These are phyloP conservation scores for Austroboletus festivus DNA, from an alignment of 768 basidiomycete genomes.

Conservation along the genomic window DNA sequence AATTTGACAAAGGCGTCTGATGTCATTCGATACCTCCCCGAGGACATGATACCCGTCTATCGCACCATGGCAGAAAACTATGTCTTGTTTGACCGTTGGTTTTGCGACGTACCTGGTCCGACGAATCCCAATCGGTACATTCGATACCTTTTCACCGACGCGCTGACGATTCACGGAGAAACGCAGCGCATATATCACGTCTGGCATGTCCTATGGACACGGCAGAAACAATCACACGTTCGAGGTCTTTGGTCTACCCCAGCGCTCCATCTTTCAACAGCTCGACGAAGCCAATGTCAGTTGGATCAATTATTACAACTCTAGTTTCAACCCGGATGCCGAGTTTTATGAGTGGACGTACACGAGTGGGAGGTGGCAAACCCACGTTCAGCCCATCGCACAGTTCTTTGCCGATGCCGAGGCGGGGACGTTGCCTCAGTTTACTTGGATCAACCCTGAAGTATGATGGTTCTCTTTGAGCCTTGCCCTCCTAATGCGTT, in stretches of 20 bases:
- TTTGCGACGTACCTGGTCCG: slow-evolving; percentile 25
- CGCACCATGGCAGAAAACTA: slow-evolving; percentile 25
- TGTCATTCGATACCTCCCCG: slow-evolving; percentile 19
- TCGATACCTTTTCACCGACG: no score
- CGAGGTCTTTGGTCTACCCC: slow-evolving; percentile 18
- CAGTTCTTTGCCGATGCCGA: slow-evolving; percentile 20
- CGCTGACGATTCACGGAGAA: neutral
- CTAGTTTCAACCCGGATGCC: slow-evolving; percentile 26
- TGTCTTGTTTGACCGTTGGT: slow-evolving; percentile 23
- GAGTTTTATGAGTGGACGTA: slow-evolving; percentile 22
- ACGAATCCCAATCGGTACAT: slow-evolving; percentile 26
- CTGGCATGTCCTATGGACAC: slow-evolving; percentile 26
- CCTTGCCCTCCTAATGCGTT: neutral
- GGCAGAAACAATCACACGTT: slow-evolving; percentile 18
- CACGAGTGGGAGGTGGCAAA: slow-evolving; percentile 12
- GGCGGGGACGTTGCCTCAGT: slow-evolving; percentile 24
- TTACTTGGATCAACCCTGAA: slow-evolving; percentile 28
- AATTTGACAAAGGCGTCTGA: slow-evolving; percentile 17
- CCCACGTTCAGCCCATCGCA: slow-evolving; percentile 15
- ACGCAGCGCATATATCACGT: slow-evolving; percentile 24
- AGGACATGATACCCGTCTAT: slow-evolving; percentile 23
- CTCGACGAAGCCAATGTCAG: slow-evolving; percentile 25
- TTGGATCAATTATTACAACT: slow-evolving; percentile 27
- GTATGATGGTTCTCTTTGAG: slow-evolving; percentile 4
- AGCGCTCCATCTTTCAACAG: slow-evolving; percentile 28